phyloP scores from a whole-genome alignment of 768 basidiomycete species.

The Rhizopogon roseolus region DNA sequence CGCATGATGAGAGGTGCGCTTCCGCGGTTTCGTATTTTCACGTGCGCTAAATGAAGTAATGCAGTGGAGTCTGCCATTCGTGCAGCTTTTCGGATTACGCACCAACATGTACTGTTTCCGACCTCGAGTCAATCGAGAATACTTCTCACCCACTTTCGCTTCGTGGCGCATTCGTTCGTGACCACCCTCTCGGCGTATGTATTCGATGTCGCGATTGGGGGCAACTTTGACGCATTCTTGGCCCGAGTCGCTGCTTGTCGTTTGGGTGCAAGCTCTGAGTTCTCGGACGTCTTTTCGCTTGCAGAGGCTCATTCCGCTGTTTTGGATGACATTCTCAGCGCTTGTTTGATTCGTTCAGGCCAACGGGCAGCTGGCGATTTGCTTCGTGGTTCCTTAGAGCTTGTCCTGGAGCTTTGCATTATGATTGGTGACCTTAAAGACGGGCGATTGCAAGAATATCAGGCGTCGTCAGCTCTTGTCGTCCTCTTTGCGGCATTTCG shows the following conservation, averaged over 20 bases:
- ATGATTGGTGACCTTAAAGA: constrained; percentile 57
- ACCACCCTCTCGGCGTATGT: constrained; percentile 64
- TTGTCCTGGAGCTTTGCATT: constrained; percentile 63
- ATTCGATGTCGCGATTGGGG: constrained; percentile 76
- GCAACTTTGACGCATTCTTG: constrained; percentile 71
- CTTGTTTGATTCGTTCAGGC: constrained; percentile 65
- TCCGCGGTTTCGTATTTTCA: neutral
- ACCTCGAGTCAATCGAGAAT: constrained; percentile 49
- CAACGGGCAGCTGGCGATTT: constrained; percentile 65
- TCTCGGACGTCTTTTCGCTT: constrained; percentile 73
- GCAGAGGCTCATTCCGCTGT: constrained; percentile 61
- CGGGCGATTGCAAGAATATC: constrained; percentile 54
- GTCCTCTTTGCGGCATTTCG: constrained; percentile 51
- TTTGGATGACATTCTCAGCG: constrained; percentile 71
- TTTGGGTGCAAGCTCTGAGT: constrained; percentile 22
- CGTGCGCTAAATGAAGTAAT: constrained; percentile 1
- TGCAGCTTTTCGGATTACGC: constrained; percentile 62
- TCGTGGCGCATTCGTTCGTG: constrained; percentile 69
- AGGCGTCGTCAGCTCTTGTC: constrained; percentile 54
- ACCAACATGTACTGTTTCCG: constrained; percentile 49
- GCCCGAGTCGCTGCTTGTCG: constrained; percentile 28
- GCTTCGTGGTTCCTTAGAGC: constrained; percentile 56
- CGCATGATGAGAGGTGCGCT: constrained; percentile 70
- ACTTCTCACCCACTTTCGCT: constrained; percentile 65
- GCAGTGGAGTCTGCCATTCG: constrained; percentile 65